These are phyloP conservation scores for Yamadazyma sp. DNA, from an alignment of 805 yeast species.

Conservation along the genomic window DNA sequence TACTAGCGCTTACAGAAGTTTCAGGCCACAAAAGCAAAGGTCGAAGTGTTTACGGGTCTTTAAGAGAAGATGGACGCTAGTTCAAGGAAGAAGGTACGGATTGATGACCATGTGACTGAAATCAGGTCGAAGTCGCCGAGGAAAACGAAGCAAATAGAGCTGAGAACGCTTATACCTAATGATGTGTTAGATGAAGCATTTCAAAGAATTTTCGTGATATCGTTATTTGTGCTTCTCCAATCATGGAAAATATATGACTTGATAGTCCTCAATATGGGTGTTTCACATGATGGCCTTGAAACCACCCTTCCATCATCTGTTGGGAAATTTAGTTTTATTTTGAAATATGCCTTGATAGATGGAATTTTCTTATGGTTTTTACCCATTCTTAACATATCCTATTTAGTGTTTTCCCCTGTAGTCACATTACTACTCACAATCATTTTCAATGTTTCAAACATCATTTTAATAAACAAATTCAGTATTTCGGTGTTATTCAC, in stretches of 20 bases:
- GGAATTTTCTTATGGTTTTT: constrained; percentile 65
- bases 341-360: constrained; percentile 74
- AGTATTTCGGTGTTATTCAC: constrained; percentile 45
- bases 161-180: constrained; percentile 52
- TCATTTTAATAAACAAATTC: constrained; percentile 51
- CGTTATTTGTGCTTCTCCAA: constrained; percentile 71
- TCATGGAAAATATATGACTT: constrained; percentile 81
- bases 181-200: constrained; percentile 66
- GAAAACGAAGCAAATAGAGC: too few relatives aligned
- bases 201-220: constrained; percentile 67
- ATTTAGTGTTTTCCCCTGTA: constrained; percentile 62
- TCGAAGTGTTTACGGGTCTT: too few relatives aligned
- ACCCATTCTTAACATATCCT: constrained; percentile 74
- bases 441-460: constrained; percentile 46
- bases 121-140: constrained; percentile 6
- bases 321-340: constrained; percentile 55
- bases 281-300: neutral
- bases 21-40: too few relatives aligned
- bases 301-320: constrained; percentile 25
- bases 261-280: constrained; percentile 50
- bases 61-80: neutral
- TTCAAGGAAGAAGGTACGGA: constrained; percentile 12
- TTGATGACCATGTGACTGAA: constrained; percentile 11
- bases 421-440: constrained; percentile 49
- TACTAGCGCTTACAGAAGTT: too few relatives aligned